A percentile compares a stretch with the other conserved stretches of the same genome.
phyloP scores from a whole-genome alignment of 2,329 filamentous ascomycete species.

The Aspergillus spinulosporus region DNA sequence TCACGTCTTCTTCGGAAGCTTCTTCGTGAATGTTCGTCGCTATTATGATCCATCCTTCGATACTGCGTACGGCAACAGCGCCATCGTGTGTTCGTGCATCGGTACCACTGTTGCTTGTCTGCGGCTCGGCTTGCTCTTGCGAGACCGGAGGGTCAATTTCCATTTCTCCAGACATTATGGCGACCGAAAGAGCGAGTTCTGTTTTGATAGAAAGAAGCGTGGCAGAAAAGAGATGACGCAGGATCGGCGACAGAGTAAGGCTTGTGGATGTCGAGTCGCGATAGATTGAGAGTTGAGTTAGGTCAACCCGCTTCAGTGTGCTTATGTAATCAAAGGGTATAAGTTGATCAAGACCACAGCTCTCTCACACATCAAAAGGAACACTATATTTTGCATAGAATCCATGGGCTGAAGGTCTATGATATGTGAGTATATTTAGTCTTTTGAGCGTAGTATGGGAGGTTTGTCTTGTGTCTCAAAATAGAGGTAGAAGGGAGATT shows the following conservation, averaged over 20 bases:
- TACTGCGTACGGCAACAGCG: conserved; percentile 62
- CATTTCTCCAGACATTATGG: conserved; percentile 47
- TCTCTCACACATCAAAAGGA: no score
- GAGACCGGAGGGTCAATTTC: conserved; percentile 45
- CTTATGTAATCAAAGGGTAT: conserved; percentile 19
- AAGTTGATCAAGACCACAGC: no score
- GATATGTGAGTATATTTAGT: no score
- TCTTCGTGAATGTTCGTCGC: conserved; percentile 69
- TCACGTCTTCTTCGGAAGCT: conserved; percentile 66
- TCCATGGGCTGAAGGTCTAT: no score
- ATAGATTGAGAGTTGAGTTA: not conserved
- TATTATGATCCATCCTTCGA: conserved; percentile 70
- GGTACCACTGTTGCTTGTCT: conserved; percentile 32
- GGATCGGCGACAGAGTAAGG: not conserved
- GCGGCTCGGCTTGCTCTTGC: conserved; percentile 33
- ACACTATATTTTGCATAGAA: no score
- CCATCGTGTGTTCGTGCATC: conserved; percentile 48
- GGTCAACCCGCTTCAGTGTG: conserved; percentile 11
- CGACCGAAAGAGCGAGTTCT: not conserved
- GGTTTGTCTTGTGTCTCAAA: no score
- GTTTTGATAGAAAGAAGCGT: not conserved
- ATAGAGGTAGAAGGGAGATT: no score
- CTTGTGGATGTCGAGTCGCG: conserved; percentile 1
- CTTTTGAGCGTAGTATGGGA: no score
- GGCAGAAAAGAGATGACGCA: not conserved